These are phyloP conservation scores for Hericium erinaceus DNA, from an alignment of 768 basidiomycete species.

Conservation along the genomic window DNA sequence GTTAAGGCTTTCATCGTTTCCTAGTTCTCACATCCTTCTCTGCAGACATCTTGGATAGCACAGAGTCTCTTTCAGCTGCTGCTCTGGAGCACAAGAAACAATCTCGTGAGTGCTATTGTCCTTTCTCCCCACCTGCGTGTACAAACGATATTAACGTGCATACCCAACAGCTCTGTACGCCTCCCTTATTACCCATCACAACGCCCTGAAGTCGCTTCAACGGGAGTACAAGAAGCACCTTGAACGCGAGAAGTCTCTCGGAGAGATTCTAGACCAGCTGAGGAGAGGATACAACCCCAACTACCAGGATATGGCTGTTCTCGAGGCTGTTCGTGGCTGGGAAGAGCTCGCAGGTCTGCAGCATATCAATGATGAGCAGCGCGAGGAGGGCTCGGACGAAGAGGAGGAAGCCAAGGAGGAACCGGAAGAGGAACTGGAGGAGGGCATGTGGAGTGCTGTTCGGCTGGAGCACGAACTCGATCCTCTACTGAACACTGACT, in stretches of 20 bases:
- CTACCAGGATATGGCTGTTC: slow-evolving; percentile 98
- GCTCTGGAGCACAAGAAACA: slow-evolving; percentile 78
- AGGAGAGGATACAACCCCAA: slow-evolving; percentile 92
- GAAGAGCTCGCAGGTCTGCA: slow-evolving; percentile 64
- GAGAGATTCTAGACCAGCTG: slow-evolving; percentile 74
- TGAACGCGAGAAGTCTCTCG: slow-evolving; percentile 67
- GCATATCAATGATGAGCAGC: slow-evolving; percentile 61
- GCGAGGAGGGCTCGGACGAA: slow-evolving; percentile 29
- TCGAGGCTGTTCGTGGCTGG: slow-evolving; percentile 94
- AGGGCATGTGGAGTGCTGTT: slow-evolving; percentile 51
- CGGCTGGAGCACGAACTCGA: slow-evolving; percentile 52
- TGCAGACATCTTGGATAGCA: slow-evolving; percentile 68
- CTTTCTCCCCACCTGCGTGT: background rate
- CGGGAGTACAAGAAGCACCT: slow-evolving; percentile 63
- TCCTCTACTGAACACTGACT: slow-evolving; percentile 51
- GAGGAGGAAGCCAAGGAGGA: slow-evolving; percentile 21
- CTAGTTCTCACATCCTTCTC: background rate
- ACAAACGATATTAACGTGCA: background rate
- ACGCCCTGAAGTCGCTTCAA: slow-evolving; percentile 69
- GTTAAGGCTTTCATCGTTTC: too few species aligned
- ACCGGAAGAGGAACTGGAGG: slow-evolving; percentile 34
- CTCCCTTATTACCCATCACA: slow-evolving; percentile 62
- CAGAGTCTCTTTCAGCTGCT: slow-evolving; percentile 71
- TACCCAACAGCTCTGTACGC: slow-evolving; percentile 62
- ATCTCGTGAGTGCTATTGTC: slow-evolving; percentile 53